phyloP scores from a whole-genome alignment of 352 stramenopile species.

The Phytophthora macrochlamydospora region DNA sequence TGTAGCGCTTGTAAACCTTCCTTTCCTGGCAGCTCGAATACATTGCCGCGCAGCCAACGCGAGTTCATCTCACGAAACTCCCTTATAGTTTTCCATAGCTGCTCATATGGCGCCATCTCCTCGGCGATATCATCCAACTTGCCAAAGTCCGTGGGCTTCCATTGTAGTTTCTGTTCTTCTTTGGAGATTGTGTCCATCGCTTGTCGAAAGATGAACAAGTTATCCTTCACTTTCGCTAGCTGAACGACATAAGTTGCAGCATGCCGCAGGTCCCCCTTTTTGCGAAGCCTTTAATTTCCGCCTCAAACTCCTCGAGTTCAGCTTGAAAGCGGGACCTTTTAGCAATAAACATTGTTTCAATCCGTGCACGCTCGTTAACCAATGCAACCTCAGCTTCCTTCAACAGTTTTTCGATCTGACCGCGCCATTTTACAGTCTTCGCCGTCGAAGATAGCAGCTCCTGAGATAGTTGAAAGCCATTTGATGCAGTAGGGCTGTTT shows the following conservation, averaged over 20 bases:
- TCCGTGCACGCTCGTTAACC: conserved; percentile 62
- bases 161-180: conserved; percentile 72
- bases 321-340: conserved; percentile 73
- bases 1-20: conserved; percentile 55
- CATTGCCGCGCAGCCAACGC: conserved; percentile 60
- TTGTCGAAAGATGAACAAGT: conserved; percentile 55
- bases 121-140: conserved; percentile 79
- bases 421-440: conserved; percentile 73
- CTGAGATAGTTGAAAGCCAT: conserved; percentile 25
- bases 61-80: conserved; percentile 81
- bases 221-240: conserved; percentile 74
- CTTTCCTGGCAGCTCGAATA: conserved; percentile 68
- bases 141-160: conserved; percentile 72
- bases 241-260: conserved; percentile 80
- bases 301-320: conserved; percentile 81
- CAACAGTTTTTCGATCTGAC: conserved; percentile 59
- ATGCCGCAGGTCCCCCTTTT: conserved; percentile 82
- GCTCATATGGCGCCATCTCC: conserved; percentile 77
- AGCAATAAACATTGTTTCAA: conserved; percentile 73
- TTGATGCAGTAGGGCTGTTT: background rate
- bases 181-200: conserved; percentile 60
- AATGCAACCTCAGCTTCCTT: conserved; percentile 58
- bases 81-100: conserved; percentile 71
- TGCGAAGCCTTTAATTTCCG: conserved; percentile 66
- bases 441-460: conserved; percentile 63